Percentiles rank a stretch among this genome's conserved stretches.
Evolutionary conservation across 2,329 filamentous ascomycete species (phyloP).

Genomic region (Sarocladiaceae sp.): DNA sequence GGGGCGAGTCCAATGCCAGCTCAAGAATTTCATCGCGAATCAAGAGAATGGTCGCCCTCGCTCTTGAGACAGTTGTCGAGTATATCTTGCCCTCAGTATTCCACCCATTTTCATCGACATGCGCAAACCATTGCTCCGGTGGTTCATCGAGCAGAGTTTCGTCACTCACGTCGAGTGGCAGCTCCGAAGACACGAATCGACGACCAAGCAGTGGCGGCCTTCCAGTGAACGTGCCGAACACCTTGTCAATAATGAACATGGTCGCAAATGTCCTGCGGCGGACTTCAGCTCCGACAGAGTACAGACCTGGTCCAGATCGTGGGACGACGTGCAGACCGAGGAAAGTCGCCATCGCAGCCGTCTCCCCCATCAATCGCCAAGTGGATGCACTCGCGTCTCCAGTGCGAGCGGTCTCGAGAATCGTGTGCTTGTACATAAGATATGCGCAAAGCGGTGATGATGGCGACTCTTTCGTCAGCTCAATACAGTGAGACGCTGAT

Average conservation of each 20-base stretch:
- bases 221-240: conserved; percentile 35
- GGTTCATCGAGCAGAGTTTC: conserved; percentile 28
- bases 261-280: conserved; percentile 23
- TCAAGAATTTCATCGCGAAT: conserved; percentile 25
- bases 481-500: neutral
- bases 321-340: conserved; percentile 7
- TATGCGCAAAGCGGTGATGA: neutral
- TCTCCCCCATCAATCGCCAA: conserved; percentile 7
- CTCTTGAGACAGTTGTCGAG: conserved; percentile 25
- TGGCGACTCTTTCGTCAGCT: conserved; percentile 1
- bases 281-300: conserved; percentile 11
- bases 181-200: conserved; percentile 31
- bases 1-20: conserved; percentile 23
- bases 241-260: conserved; percentile 30
- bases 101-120: conserved; percentile 33
- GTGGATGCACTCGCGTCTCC: conserved; percentile 2
- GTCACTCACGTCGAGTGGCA: conserved; percentile 35
- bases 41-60: conserved; percentile 17
- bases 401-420: neutral
- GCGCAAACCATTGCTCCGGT: conserved; percentile 13
- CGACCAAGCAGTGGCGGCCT: conserved; percentile 33
- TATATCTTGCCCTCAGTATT: conserved; percentile 26
- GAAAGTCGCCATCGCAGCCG: conserved; percentile 2
- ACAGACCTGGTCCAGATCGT: neutral
- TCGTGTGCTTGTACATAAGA: conserved; percentile 7